These are phyloP conservation scores for Barbatosphaeria neglecta DNA, from an alignment of 495 filamentous ascomycete genomes.

Conservation along the genomic window DNA sequence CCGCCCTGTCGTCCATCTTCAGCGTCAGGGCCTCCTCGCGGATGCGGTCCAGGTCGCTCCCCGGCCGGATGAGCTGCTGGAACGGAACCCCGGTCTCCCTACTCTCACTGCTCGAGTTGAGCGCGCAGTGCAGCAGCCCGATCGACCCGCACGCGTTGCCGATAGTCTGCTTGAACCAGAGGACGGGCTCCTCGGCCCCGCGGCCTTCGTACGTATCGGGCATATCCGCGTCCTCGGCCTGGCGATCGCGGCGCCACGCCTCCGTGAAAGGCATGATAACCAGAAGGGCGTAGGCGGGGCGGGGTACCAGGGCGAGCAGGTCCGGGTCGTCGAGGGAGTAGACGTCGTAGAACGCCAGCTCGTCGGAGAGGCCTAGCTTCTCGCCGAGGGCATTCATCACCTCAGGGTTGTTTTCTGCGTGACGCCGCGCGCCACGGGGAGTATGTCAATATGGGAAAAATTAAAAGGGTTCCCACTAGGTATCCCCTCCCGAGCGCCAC, in stretches of 20 bases:
- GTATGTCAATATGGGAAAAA: too few species aligned
- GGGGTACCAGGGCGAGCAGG: constrained; percentile 59
- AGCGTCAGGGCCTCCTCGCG: constrained; percentile 32
- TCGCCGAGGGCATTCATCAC: constrained; percentile 64
- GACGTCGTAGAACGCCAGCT: constrained; percentile 69
- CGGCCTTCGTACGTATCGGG: constrained; percentile 12
- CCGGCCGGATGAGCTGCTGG: constrained; percentile 31
- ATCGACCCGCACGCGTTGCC: constrained; percentile 78
- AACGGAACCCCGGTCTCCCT: too few species aligned
- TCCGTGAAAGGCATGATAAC: constrained; percentile 61
- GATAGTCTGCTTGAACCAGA: constrained; percentile 92
- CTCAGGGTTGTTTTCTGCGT: constrained; percentile 50
- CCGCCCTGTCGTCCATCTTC: constrained; percentile 44
- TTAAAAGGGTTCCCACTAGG: not conserved
- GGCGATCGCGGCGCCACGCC: constrained; percentile 47
- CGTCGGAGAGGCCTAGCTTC: constrained; percentile 54
- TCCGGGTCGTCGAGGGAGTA: constrained; percentile 64
- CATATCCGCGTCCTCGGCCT: constrained; percentile 41
- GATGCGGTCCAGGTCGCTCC: constrained; percentile 28
- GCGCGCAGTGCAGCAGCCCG: constrained; percentile 65
- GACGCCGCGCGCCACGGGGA: too few species aligned
- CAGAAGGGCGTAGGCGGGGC: constrained; percentile 62
- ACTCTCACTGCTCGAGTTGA: too few species aligned
- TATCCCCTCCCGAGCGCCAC: too few species aligned
- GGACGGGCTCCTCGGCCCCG: constrained; percentile 34